Evolutionary conservation across 305 asterid species (phyloP), one percentile per base, ranked within the genome.

Genomic region (Plantago coronopus): DNA sequence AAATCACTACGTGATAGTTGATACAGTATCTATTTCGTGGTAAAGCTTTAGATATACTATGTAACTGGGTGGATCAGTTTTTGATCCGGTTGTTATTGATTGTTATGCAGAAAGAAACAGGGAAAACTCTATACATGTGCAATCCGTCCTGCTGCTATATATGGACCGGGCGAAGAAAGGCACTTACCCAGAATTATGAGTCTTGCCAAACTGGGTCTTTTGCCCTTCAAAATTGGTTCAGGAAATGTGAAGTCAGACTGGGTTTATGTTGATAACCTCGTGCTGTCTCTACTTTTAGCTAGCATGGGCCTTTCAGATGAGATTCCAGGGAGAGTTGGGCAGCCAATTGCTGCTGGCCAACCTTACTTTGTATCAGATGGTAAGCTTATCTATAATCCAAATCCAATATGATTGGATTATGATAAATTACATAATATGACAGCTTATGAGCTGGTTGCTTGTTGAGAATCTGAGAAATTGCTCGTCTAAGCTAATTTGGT

Each of bases 101-200:
- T 50, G 62, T 51, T 69, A 14, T 63, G 49, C 89, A 89, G 96
- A 67, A 74, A 85, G 57, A 67, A 67, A 70, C 68, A 69, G 54
- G 94, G 94, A 29, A 83, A 73, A 70, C 58, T 93, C 15, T 93
- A 87, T 75, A 70, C 94, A 2, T 93, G 99, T 72, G 96, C 96
- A 47, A 60, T 89, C 63, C 97, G 99, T 40, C 97, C 99, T 34
- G 99, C 96, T 74, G 91, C 97, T 75, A 87, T 93, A 49, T 89
- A 93, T 61, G 99, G 99, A 56, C 99, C 97, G 0, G 96, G 99
- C 59, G 99, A 93, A 78, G 95, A 93, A 75, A 74, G 96, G 74
- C 97, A 93, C 79, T 69, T 93, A 54, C 97, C 96, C 0, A 85
- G 99, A 84, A 89, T 89, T 45, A 43, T 93, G 10, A 73, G 67